Evolutionary conservation across 1,284 basidiomycete genomes (phyloP).

Genomic region (Apiotrichum mycotoxinovorans): DNA sequence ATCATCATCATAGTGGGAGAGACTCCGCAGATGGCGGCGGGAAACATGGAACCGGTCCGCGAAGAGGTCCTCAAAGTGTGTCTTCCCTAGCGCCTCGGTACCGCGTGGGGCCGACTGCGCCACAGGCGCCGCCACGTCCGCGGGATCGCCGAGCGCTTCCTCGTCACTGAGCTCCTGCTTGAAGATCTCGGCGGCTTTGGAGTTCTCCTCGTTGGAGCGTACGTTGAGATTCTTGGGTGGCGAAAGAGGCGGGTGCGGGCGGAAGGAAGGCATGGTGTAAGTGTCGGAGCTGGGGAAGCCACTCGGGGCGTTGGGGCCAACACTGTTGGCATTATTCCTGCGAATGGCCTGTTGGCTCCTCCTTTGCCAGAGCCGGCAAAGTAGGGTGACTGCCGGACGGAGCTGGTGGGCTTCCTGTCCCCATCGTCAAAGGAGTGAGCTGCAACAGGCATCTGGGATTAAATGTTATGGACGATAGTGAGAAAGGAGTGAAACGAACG

Average conservation of each 20-base stretch:
- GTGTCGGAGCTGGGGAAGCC: not conserved
- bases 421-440: no score
- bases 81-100: not conserved
- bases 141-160: not conserved
- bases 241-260: not conserved
- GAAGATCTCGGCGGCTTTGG: not conserved
- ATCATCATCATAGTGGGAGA: not conserved
- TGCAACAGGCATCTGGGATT: no score
- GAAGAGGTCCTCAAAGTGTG: not conserved
- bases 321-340: no score
- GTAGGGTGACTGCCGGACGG: no score
- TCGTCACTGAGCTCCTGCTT: not conserved
- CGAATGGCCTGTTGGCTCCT: no score
- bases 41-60: not conserved
- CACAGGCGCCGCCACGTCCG: not conserved
- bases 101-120: not conserved
- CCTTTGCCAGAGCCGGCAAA: no score
- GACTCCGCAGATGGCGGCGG: not conserved
- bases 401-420: no score
- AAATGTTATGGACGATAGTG: no score
- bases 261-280: not conserved
- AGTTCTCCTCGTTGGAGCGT: not conserved
- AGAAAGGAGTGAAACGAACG: no score
- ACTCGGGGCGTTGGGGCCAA: not conserved
- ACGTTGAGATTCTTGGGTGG: not conserved